Conservation (phyloP, 495 filamentous ascomycete genomes). For the Evansstolkia leycettana region DNA sequence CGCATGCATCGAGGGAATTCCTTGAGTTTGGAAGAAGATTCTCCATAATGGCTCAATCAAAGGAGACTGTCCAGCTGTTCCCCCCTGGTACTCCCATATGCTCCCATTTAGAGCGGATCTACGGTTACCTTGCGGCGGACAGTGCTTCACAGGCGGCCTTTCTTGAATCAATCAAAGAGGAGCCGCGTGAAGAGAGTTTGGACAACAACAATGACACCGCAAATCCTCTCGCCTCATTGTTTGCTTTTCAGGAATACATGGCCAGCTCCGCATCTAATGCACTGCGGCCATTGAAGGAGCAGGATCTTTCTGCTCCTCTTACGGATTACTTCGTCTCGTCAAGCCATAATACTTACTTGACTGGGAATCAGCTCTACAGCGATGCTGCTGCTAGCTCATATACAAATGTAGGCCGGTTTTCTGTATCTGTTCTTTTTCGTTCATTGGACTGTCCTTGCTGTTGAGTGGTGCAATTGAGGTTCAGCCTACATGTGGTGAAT, state of each 20-base stretch:
- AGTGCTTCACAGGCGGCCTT: conserved; percentile 9
- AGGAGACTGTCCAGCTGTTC: no score
- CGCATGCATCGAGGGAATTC: no score
- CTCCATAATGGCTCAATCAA: no score
- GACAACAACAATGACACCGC: background rate
- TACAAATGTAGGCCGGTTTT: conserved; percentile 48
- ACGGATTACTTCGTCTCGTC: conserved; percentile 85
- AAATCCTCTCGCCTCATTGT: conserved; percentile 24
- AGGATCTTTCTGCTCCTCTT: conserved; percentile 53
- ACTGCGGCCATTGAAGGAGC: conserved; percentile 16
- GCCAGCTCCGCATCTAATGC: conserved; percentile 39
- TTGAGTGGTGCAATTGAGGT: no score
- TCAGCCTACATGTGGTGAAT: no score
- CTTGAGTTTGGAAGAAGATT: no score
- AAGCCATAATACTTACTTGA: conserved; percentile 92
- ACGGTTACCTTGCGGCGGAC: conserved; percentile 11
- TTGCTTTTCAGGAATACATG: conserved; percentile 48
- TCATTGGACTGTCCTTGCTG: no score
- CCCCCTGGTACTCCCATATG: no score
- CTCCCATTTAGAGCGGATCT: conserved; percentile 23
- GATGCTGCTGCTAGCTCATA: conserved; percentile 72
- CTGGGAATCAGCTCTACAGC: conserved; percentile 82
- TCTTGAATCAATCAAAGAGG: conserved; percentile 16
- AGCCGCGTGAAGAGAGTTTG: conserved; percentile 6
- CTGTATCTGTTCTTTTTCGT: no score